Percentiles rank a stretch among this genome's conserved stretches.
Evolutionary conservation across 2,329 filamentous ascomycete species (phyloP).

Genomic region (Elsinoe fawcettii): DNA sequence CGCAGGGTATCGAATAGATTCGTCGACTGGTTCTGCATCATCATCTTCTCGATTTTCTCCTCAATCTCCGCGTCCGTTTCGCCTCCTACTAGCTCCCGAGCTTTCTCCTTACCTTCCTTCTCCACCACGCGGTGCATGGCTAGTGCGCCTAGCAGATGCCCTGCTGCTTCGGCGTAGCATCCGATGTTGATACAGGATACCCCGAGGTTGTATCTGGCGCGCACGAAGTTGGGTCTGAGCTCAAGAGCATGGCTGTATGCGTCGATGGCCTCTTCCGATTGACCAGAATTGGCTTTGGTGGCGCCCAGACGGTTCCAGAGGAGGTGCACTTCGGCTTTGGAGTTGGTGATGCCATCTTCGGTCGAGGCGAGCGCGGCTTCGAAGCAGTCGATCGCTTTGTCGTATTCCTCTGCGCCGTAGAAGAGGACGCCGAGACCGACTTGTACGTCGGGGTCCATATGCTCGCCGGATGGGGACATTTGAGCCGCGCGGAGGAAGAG

Average conservation of each 20-base stretch:
- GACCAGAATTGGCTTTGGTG: conserved; percentile 88
- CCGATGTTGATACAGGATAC: conserved; percentile 97
- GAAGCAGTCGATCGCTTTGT: conserved; percentile 98
- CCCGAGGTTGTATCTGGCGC: conserved; percentile 91
- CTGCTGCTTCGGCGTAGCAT: conserved; percentile 85
- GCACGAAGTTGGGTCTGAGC: conserved; percentile 90
- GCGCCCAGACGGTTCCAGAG: conserved; percentile 97
- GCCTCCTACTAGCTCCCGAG: conserved; percentile 68
- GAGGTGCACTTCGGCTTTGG: conserved; percentile 78
- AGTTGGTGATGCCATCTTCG: conserved; percentile 75
- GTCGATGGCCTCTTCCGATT: conserved; percentile 90
- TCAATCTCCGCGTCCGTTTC: conserved; percentile 49
- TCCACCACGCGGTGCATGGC: conserved; percentile 95
- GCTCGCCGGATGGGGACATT: conserved; percentile 80
- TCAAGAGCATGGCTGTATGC: conserved; percentile 90
- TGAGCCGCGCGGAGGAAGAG: conserved; percentile 90
- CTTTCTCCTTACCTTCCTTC: conserved; percentile 72
- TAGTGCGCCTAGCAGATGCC: conserved; percentile 83
- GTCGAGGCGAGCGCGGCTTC: conserved; percentile 79
- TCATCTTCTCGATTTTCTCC: conserved; percentile 73
- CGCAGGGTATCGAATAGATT: conserved; percentile 92
- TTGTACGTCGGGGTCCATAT: conserved; percentile 98
- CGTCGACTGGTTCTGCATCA: conserved; percentile 91
- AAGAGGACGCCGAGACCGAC: conserved; percentile 94
- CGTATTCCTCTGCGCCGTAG: conserved; percentile 95